Evolutionary conservation across 805 yeast species (phyloP).

Genomic region (Schizosaccharomyces lindneri): DNA sequence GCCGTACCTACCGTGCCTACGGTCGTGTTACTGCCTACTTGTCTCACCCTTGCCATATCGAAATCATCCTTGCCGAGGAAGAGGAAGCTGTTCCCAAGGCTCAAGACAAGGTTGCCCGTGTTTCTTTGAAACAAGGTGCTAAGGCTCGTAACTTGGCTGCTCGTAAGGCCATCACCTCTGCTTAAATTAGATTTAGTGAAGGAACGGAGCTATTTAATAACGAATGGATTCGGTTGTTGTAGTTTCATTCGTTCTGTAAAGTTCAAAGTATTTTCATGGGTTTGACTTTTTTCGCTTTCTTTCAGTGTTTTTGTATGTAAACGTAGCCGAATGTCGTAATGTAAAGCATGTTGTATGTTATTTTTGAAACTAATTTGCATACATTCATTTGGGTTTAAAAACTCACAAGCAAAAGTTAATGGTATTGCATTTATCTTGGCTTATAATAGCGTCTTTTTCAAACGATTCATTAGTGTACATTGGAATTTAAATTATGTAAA

Average conservation of each 20-base stretch:
- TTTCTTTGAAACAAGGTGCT: constrained; percentile 1
- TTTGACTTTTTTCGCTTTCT: not conserved
- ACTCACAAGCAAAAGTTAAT: no score
- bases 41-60: constrained; percentile 97
- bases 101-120: constrained; percentile 4
- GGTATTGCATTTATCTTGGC: no score
- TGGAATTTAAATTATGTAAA: no score
- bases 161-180: constrained; percentile 1
- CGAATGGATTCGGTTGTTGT: not conserved
- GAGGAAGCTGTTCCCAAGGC: constrained; percentile 87
- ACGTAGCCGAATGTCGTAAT: no score
- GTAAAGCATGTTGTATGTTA: no score
- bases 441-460: no score
- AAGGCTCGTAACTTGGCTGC: constrained; percentile 1
- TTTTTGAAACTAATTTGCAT: no score
- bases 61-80: constrained; percentile 85
- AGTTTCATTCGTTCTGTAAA: not conserved
- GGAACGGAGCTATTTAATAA: not conserved
- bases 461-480: no score
- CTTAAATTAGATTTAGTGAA: not conserved
- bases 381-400: no score
- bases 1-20: constrained; percentile 99
- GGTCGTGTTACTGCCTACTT: constrained; percentile 99
- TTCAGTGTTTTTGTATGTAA: not conserved
- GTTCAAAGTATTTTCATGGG: not conserved